These are phyloP conservation scores for Musa acuminata DNA, from an alignment of 176 grass and related monocot species.

Conservation along the genomic window DNA sequence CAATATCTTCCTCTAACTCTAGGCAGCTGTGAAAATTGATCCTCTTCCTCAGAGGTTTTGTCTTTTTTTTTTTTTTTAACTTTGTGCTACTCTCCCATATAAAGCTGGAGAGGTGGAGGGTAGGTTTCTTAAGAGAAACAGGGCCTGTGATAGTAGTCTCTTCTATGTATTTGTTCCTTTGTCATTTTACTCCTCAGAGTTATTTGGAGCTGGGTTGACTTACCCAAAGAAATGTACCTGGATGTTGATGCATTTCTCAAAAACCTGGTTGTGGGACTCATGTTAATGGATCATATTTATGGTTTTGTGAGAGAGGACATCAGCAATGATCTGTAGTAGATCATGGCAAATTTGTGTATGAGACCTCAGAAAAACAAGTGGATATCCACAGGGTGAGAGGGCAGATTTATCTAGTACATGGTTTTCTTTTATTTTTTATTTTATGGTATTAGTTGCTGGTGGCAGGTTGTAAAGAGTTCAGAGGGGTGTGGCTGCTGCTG, in stretches of 20 bases:
- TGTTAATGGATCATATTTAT: no score
- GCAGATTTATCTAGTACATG: neutral
- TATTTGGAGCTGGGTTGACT: no score
- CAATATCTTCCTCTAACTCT: constrained; percentile 19
- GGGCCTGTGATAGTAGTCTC: constrained; percentile 62
- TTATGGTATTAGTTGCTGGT: no score
- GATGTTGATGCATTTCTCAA: no score
- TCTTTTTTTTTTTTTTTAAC: constrained; percentile 1
- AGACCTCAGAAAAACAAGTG: neutral
- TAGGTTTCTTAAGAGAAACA: constrained; percentile 92
- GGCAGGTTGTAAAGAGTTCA: neutral
- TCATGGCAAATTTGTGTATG: neutral
- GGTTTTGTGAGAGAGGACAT: no score
- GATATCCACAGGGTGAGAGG: neutral
- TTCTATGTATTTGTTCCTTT: constrained; percentile 31
- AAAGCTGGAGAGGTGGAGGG: constrained; percentile 2
- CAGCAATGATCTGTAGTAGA: no score
- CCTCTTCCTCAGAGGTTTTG: constrained; percentile 29
- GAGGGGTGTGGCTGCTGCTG: neutral
- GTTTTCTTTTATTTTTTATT: neutral
- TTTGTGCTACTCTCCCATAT: constrained; percentile 8
- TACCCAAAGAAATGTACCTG: no score
- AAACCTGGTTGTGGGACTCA: no score
- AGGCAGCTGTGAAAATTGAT: constrained; percentile 23
- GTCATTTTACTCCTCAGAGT: no score